Percentiles rank a stretch among this genome's conserved stretches.
phyloP scores from a whole-genome alignment of 2,329 filamentous ascomycete species.

The Lojkania enalia region DNA sequence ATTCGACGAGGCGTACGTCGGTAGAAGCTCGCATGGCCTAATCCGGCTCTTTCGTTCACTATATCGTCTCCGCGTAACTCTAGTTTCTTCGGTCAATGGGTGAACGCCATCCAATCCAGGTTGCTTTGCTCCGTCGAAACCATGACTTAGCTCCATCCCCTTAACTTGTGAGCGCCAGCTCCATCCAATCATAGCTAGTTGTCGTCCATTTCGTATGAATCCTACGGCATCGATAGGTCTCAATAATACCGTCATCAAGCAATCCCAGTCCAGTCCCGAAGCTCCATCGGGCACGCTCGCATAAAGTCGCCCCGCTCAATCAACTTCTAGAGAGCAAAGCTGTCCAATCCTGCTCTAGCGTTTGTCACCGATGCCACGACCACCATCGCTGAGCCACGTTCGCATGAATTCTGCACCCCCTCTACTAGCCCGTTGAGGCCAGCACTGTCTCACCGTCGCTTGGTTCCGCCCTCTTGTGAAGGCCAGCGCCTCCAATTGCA shows the following conservation, averaged over 20 bases:
- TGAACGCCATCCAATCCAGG: slow-evolving; percentile 10
- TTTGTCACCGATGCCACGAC: slow-evolving; percentile 12
- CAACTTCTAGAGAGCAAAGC: slow-evolving; percentile 14
- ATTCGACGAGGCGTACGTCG: slow-evolving; percentile 10
- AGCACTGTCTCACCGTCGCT: slow-evolving; percentile 12
- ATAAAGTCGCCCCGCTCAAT: slow-evolving; percentile 12
- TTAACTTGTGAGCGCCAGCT: slow-evolving; percentile 12
- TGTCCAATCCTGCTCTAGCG: slow-evolving; percentile 11
- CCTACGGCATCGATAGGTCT: background rate
- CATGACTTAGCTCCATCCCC: slow-evolving; percentile 14
- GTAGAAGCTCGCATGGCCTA: slow-evolving; percentile 8
- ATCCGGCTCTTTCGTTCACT: slow-evolving; percentile 13
- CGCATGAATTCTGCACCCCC: slow-evolving; percentile 11
- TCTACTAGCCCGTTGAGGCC: slow-evolving; percentile 11
- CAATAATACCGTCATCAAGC: slow-evolving; percentile 5
- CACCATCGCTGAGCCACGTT: slow-evolving; percentile 11
- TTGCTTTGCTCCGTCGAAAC: slow-evolving; percentile 13
- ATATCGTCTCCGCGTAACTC: slow-evolving; percentile 13
- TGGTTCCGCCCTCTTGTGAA: slow-evolving; percentile 12
- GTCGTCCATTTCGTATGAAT: background rate
- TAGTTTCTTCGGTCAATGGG: slow-evolving; percentile 11
- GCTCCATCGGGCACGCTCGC: slow-evolving; percentile 8
- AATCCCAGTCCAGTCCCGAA: slow-evolving; percentile 10
- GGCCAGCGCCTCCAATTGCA: slow-evolving; percentile 10
- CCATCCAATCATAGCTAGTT: slow-evolving; percentile 3